Evolutionary conservation across 306 rosid species (phyloP).

Genomic region (Lagenaria siceraria): DNA sequence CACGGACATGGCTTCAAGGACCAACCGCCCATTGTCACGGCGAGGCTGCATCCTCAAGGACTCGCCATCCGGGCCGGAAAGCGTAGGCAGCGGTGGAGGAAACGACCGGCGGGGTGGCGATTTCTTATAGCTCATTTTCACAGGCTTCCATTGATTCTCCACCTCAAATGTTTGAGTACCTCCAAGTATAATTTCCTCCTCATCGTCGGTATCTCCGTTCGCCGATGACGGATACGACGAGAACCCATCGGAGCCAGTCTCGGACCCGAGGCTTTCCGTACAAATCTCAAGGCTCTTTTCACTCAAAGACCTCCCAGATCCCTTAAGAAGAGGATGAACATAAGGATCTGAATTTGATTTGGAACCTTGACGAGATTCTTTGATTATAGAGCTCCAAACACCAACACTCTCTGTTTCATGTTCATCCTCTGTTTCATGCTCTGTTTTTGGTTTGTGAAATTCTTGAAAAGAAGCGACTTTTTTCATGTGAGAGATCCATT

Average conservation of each 20-base stretch:
- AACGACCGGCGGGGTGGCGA: neutral
- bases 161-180: neutral
- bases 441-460: neutral
- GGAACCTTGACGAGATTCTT: constrained; percentile 21
- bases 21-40: constrained; percentile 10
- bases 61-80: neutral
- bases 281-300: constrained; percentile 71
- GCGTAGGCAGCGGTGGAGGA: constrained; percentile 10
- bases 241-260: constrained; percentile 77
- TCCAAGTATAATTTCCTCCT: neutral
- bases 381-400: constrained; percentile 40
- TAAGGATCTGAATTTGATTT: constrained; percentile 41
- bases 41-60: neutral
- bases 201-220: constrained; percentile 14
- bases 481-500: constrained; percentile 56
- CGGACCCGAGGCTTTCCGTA: constrained; percentile 92
- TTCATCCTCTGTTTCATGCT: constrained; percentile 16
- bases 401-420: constrained; percentile 17
- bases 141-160: constrained; percentile 15
- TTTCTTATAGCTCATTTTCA: constrained; percentile 9
- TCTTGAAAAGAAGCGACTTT: constrained; percentile 44
- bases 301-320: constrained; percentile 42
- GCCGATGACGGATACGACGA: constrained; percentile 35
- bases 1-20: neutral
- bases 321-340: constrained; percentile 67